Base-by-base conservation (phyloP, 169 alveolate genomes). In the Plasmodium coatneyi region DNA sequence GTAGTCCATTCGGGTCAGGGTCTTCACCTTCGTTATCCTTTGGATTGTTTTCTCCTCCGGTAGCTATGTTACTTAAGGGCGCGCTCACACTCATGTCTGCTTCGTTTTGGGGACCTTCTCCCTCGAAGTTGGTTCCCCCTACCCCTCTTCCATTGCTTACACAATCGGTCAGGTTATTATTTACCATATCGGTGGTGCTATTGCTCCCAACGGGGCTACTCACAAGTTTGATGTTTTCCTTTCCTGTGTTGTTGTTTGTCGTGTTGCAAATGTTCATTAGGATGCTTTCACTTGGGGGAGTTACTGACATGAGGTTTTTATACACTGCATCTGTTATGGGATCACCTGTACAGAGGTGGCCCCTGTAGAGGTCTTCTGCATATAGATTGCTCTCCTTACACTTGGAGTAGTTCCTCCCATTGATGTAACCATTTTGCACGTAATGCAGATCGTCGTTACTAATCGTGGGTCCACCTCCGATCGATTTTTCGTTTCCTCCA, bases 111-210 rank as follows among this genome's bases (percentile, higher is more conserved):
- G 5, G 32, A 5, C 5, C 22, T n/a, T 41, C 70, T 0, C 70
- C 72, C n/a, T 19, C 83, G n/a, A 32, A 19, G 54, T 34, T 28
- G 10, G 32, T 60, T 22, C 28, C 83, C 16, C 66, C 83, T 3
- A 22, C 34, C n/a, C 76, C 60, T 19, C 19, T 52, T 32, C 66
- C 66, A 52, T 41, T 49, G 66, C 30, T 19, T 10, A 28, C 74
- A 36, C 10, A 25, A 54, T 80, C 49, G 6, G 2, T 28, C 39
- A 22, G 0, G 32, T 52, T 43, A 36, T 52, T 49, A 52, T 80
- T 80, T 16, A 49, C 66, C 78, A 49, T 80, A 22, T 80, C 89
- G 2, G 78, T 80, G 32, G 89, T 80, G 78, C 49, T 52, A 12
- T 80, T 80, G 22, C 39, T 80, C 2, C 70, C 74, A 39, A 1